Evolutionary conservation across 2,329 filamentous ascomycete genomes (phyloP).

Genomic region (Pseudogymnoascus sp.): DNA sequence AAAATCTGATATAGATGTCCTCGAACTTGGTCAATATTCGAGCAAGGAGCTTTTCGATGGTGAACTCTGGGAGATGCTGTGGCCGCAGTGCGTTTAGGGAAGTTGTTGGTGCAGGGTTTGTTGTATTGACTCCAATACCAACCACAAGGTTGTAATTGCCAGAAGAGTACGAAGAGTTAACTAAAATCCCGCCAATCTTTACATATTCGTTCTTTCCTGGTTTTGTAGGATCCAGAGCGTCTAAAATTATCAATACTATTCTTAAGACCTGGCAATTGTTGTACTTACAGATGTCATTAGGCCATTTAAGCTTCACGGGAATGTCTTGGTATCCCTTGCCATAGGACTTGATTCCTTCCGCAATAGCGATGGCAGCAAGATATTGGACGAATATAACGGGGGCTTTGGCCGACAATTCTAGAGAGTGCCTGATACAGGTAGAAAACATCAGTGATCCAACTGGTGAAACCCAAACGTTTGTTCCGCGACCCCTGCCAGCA

Average conservation of each 20-base stretch:
- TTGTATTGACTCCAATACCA: slow-evolving; percentile 79
- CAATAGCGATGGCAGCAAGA: slow-evolving; percentile 76
- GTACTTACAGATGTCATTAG: slow-evolving; percentile 76
- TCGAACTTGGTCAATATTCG: slow-evolving; percentile 73
- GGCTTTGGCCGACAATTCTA: slow-evolving; percentile 58
- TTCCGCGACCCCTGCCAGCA: slow-evolving; percentile 77
- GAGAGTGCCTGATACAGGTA: slow-evolving; percentile 74
- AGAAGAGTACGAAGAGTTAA: slow-evolving; percentile 73
- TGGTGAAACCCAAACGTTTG: slow-evolving; percentile 91
- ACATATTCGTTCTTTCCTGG: slow-evolving; percentile 50
- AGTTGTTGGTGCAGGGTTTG: slow-evolving; percentile 77
- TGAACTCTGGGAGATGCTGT: slow-evolving; percentile 45
- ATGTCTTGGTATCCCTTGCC: slow-evolving; percentile 64
- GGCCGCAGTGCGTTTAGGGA: slow-evolving; percentile 68
- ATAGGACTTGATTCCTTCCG: slow-evolving; percentile 74
- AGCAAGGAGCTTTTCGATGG: slow-evolving; percentile 72
- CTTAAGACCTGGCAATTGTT: neutral
- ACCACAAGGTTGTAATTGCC: slow-evolving; percentile 76
- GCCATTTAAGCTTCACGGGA: slow-evolving; percentile 89
- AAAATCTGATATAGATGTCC: slow-evolving; percentile 64
- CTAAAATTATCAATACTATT: slow-evolving; percentile 28
- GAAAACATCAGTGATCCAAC: slow-evolving; percentile 82
- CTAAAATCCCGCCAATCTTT: slow-evolving; percentile 88
- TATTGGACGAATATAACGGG: slow-evolving; percentile 94
- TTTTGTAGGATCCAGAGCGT: slow-evolving; percentile 56